Conservation (phyloP, 2,329 filamentous ascomycete genomes). For the Penicillium sp. region DNA sequence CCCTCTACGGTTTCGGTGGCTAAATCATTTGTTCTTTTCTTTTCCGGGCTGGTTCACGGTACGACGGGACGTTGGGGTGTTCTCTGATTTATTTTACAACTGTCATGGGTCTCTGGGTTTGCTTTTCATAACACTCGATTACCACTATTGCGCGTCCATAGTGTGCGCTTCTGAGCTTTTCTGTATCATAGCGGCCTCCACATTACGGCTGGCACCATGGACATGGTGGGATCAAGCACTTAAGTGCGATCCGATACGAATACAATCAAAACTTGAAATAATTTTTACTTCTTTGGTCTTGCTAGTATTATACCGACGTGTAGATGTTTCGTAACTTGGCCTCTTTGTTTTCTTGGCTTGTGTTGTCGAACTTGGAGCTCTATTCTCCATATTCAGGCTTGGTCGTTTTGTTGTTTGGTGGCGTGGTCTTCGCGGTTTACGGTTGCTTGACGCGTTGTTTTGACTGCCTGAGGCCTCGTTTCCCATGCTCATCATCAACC, state of each 20-base stretch:
- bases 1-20: constrained; percentile 88
- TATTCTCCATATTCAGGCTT: neutral
- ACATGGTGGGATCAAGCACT: constrained; percentile 32
- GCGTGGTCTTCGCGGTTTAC: neutral
- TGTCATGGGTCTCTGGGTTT: constrained; percentile 47
- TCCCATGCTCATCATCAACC: neutral
- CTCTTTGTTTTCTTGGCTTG: neutral
- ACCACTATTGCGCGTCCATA: constrained; percentile 42
- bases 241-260: constrained; percentile 38
- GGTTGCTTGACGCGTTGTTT: neutral
- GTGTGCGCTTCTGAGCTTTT: constrained; percentile 41
- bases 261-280: constrained; percentile 31
- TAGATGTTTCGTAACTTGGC: neutral
- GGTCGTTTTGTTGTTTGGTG: neutral
- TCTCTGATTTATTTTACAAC: constrained; percentile 42
- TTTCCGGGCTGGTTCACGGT: constrained; percentile 45
- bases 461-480: neutral
- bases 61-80: constrained; percentile 49
- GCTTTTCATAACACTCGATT: constrained; percentile 40
- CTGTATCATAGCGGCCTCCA: constrained; percentile 46
- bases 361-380: no score
- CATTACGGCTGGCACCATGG: constrained; percentile 38
- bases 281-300: neutral
- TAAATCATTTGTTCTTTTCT: constrained; percentile 52
- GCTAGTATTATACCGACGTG: no score